A percentile compares a stretch with the other conserved stretches of the same genome.
These are phyloP conservation scores for Rachicladosporium sp. DNA, from an alignment of 2,329 filamentous ascomycete genomes.

Conservation along the genomic window DNA sequence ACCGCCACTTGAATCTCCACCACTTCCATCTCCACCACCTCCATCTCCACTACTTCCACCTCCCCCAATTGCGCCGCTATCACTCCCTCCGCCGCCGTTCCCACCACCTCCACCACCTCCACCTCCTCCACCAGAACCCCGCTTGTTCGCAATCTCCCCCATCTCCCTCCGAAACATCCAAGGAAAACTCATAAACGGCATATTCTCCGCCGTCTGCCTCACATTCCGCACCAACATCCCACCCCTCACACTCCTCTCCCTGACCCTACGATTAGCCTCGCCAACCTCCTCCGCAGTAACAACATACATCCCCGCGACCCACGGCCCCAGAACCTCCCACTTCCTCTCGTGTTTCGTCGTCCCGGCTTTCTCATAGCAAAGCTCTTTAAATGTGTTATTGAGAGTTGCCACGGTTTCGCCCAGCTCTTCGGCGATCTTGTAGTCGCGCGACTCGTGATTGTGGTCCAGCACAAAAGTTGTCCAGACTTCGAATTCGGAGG, in stretches of 20 bases:
- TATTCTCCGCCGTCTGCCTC: slow-evolving; percentile 34
- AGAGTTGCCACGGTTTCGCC: slow-evolving; percentile 54
- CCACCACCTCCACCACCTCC: too few species aligned
- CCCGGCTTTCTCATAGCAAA: slow-evolving; percentile 55
- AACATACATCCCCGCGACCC: slow-evolving; percentile 79
- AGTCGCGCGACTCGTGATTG: slow-evolving; percentile 60
- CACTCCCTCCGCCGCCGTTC: too few species aligned
- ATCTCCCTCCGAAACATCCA: slow-evolving; percentile 75
- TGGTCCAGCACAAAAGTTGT: slow-evolving; percentile 71
- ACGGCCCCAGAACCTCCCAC: slow-evolving; percentile 49
- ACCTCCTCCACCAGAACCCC: not conserved
- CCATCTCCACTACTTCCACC: too few species aligned
- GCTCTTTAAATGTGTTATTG: slow-evolving; percentile 54
- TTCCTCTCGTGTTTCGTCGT: slow-evolving; percentile 24
- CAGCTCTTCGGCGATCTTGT: slow-evolving; percentile 78
- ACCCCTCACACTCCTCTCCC: slow-evolving; percentile 27
- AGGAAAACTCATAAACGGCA: slow-evolving; percentile 85
- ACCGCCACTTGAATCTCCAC: too few species aligned
- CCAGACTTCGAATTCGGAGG: slow-evolving; percentile 86
- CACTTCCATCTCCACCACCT: too few species aligned
- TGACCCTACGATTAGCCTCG: slow-evolving; percentile 43
- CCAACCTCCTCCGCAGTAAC: slow-evolving; percentile 62
- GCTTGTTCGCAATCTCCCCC: slow-evolving; percentile 50
- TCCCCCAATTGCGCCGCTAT: too few species aligned
- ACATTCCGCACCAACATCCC: slow-evolving; percentile 26